Percentiles rank a stretch among this genome's conserved stretches.
Conservation (phyloP, 2,329 filamentous ascomycete genomes). For the Drechslerella dactyloides region DNA sequence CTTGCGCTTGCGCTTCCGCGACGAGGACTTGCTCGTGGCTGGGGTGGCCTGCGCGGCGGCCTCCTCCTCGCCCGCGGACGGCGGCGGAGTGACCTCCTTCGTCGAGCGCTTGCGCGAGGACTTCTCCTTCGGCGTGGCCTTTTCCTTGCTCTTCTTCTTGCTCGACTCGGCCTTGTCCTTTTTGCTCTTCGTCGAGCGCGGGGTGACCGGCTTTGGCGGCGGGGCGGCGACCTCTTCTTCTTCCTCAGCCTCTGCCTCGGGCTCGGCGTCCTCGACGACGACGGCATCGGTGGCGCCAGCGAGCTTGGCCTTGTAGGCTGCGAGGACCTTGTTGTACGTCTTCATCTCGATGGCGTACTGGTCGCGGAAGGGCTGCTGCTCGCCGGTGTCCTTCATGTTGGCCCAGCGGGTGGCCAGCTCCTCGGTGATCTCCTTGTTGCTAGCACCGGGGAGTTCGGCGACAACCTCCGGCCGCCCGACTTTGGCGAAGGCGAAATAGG, state of each 20-base stretch:
- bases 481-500: constrained; percentile 94
- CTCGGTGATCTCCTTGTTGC: constrained; percentile 84
- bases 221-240: constrained; percentile 42
- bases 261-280: constrained; percentile 20
- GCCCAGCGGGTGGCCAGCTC: constrained; percentile 88
- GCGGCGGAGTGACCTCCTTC: constrained; percentile 46
- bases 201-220: constrained; percentile 42
- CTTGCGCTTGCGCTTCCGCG: constrained; percentile 50
- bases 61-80: constrained; percentile 43
- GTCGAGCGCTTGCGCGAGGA: constrained; percentile 39
- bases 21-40: constrained; percentile 28
- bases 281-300: constrained; percentile 22
- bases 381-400: constrained; percentile 75
- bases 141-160: constrained; percentile 44
- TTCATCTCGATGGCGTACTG: constrained; percentile 47
- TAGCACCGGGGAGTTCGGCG: constrained; percentile 73
- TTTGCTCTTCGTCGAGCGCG: constrained; percentile 24
- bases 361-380: constrained; percentile 60
- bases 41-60: constrained; percentile 16
- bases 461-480: constrained; percentile 83
- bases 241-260: constrained; percentile 30
- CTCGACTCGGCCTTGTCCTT: constrained; percentile 44
- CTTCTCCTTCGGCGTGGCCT: constrained; percentile 51
- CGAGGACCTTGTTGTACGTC: constrained; percentile 34
- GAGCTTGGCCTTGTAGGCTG: constrained; percentile 48